A percentile compares a stretch with the other conserved stretches of the same genome.
phyloP scores from a whole-genome alignment of 176 grass and related monocot species.

The Eremochloa ophiuroides region DNA sequence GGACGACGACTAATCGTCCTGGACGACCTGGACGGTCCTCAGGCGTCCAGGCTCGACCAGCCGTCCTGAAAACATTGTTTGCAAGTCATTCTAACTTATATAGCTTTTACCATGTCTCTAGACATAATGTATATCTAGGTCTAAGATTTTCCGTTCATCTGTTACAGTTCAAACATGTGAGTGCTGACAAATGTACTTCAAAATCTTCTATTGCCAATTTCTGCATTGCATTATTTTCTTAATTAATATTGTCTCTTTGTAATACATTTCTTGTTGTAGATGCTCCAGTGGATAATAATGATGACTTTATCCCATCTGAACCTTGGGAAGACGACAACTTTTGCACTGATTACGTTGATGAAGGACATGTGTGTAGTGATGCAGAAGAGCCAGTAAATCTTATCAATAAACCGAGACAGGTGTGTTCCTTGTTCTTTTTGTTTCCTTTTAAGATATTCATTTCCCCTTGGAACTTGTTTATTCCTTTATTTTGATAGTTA shows the following conservation, averaged over 20 bases:
- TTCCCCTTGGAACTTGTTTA: constrained; percentile 5
- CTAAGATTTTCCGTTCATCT: not conserved
- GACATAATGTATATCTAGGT: not conserved
- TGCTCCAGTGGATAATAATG: constrained; percentile 30
- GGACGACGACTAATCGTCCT: no score
- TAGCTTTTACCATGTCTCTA: not conserved
- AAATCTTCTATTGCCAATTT: constrained; percentile 5
- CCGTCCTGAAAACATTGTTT: no score
- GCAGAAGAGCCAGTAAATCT: constrained; percentile 61
- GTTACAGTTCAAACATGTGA: not conserved
- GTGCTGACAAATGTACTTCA: not conserved
- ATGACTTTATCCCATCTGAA: constrained; percentile 39
- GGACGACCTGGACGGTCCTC: no score
- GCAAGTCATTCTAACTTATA: not conserved
- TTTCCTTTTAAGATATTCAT: not conserved
- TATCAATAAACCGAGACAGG: constrained; percentile 80
- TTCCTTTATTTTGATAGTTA: not conserved
- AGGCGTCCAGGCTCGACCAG: no score
- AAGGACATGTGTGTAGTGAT: constrained; percentile 50
- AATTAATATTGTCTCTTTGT: not conserved
- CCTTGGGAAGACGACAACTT: constrained; percentile 69
- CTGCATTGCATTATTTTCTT: not conserved
- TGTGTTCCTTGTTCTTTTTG: constrained; percentile 11
- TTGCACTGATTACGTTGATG: constrained; percentile 50
- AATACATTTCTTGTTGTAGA: constrained; percentile 32